These are phyloP conservation scores for Nymphaea colorata DNA, from an alignment of 164 flowering plant species.

Conservation along the genomic window DNA sequence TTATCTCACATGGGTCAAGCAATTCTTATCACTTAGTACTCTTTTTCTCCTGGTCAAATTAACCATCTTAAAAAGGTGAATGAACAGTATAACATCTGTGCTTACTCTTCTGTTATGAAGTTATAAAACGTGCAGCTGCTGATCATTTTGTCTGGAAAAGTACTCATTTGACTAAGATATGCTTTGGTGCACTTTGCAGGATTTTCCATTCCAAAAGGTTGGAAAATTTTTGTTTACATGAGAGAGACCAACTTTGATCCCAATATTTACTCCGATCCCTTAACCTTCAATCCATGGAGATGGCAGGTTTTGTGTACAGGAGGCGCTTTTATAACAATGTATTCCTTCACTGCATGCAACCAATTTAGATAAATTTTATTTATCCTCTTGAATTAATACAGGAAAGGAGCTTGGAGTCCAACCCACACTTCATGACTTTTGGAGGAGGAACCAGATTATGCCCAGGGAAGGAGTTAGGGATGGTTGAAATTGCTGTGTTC, in stretches of 20 bases:
- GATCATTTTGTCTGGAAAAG: too few relatives aligned
- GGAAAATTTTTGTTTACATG: conserved; percentile 43
- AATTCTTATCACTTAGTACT: too few relatives aligned
- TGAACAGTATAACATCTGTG: too few relatives aligned
- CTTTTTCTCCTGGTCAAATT: too few relatives aligned
- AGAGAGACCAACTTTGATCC: conserved; percentile 46
- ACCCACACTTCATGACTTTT: conserved; percentile 45
- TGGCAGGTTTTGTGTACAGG: conserved; percentile 32
- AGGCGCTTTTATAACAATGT: neutral
- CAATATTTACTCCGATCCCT: conserved; percentile 32
- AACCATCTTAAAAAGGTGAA: too few relatives aligned
- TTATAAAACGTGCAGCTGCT: too few relatives aligned
- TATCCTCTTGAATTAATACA: conserved; percentile 14
- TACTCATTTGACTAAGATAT: too few relatives aligned
- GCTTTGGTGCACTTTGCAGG: conserved; percentile 16
- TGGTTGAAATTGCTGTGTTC: conserved; percentile 59
- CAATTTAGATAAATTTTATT: neutral
- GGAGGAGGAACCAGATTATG: conserved; percentile 83
- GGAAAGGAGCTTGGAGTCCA: conserved; percentile 57
- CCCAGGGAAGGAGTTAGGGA: conserved; percentile 89
- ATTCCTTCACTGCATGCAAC: too few relatives aligned
- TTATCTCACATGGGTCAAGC: too few relatives aligned
- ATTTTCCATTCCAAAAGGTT: conserved; percentile 41
- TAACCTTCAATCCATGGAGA: conserved; percentile 50
- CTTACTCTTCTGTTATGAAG: too few relatives aligned